Conservation (phyloP, 2,329 filamentous ascomycete species). For the Aureobasidium sp. region DNA sequence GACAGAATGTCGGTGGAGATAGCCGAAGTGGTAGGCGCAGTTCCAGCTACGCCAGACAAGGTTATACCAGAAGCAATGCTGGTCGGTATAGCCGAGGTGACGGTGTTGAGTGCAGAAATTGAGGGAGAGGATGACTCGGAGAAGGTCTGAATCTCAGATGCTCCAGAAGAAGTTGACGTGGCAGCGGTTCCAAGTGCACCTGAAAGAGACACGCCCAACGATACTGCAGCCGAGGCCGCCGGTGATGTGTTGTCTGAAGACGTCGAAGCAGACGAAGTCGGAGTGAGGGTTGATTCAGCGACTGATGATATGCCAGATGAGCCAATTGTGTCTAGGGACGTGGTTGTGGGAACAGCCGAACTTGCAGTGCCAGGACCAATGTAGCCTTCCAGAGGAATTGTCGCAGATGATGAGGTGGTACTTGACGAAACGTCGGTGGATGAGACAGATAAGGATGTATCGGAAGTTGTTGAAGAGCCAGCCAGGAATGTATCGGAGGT, state of each 20-base stretch:
- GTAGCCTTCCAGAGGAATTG: not conserved
- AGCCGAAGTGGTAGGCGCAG: not conserved
- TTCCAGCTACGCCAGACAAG: conserved; percentile 1
- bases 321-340: not conserved
- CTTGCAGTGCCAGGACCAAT: not conserved
- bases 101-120: not conserved
- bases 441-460: not conserved
- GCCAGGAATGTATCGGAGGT: not conserved
- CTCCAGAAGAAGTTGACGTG: not conserved
- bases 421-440: not conserved
- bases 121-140: not conserved
- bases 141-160: not conserved
- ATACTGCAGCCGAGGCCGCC: not conserved
- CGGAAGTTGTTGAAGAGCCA: not conserved
- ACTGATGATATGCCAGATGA: not conserved
- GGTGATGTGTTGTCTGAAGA: not conserved
- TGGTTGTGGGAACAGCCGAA: not conserved
- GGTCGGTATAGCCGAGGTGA: not conserved
- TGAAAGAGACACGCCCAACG: not conserved
- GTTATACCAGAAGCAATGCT: conserved; percentile 1
- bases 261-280: not conserved
- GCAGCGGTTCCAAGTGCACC: not conserved
- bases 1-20: not conserved
- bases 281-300: not conserved
- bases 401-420: not conserved